Conservation (phyloP, 1,139 yeast genomes). For the Nematodospora anomalae region DNA sequence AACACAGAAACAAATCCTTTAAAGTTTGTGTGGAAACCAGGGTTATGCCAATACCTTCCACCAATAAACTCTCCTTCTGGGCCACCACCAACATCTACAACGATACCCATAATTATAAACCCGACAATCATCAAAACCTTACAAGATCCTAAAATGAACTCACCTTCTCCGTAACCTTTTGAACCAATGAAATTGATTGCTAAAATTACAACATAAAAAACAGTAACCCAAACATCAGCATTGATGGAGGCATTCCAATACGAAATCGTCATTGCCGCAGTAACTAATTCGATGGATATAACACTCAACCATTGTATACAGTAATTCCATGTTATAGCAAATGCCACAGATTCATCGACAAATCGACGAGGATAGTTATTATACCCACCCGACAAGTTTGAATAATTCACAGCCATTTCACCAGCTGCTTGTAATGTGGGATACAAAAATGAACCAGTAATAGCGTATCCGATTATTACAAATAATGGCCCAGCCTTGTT, state of each 20-base stretch:
- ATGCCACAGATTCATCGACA: constrained; percentile 38
- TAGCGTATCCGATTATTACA: constrained; percentile 35
- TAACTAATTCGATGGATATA: constrained; percentile 42
- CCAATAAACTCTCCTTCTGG: constrained; percentile 41
- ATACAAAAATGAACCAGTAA: constrained; percentile 40
- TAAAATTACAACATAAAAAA: constrained; percentile 36
- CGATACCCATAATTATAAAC: constrained; percentile 41
- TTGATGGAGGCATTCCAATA: constrained; percentile 33
- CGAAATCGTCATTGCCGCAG: constrained; percentile 39
- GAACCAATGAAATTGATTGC: constrained; percentile 41
- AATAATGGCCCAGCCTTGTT: constrained; percentile 38
- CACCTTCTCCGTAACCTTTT: constrained; percentile 47
- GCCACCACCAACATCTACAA: constrained; percentile 43
- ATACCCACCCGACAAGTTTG: constrained; percentile 42
- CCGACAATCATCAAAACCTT: constrained; percentile 41
- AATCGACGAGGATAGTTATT: constrained; percentile 40
- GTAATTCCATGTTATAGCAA: constrained; percentile 45
- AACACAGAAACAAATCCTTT: constrained; percentile 43
- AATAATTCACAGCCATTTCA: constrained; percentile 42
- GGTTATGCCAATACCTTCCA: constrained; percentile 47
- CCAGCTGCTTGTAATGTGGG: constrained; percentile 46
- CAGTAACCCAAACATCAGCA: constrained; percentile 42
- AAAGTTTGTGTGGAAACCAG: constrained; percentile 38
- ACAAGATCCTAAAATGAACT: constrained; percentile 37
- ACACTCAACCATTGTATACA: constrained; percentile 45